Evolutionary conservation across 176 grass and related monocot genomes (phyloP).

Genomic region (Lolium perenne): DNA sequence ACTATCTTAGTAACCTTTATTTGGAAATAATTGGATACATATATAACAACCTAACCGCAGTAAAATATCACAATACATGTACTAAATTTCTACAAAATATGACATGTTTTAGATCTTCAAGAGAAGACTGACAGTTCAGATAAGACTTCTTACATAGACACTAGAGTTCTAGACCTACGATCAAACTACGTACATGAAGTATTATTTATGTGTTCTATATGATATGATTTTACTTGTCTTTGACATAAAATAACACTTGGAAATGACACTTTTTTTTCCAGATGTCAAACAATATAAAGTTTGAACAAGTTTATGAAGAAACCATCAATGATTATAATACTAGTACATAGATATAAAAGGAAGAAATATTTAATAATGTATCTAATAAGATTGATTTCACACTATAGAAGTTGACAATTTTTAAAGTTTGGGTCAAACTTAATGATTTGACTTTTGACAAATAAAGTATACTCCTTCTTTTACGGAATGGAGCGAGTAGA

Average conservation of each 20-base stretch:
- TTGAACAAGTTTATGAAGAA: too few species aligned
- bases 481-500: background rate
- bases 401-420: too few species aligned
- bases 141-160: background rate
- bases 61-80: background rate
- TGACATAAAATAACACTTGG: background rate
- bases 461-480: too few species aligned
- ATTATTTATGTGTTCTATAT: background rate
- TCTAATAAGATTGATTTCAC: too few species aligned
- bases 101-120: background rate
- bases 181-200: background rate
- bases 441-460: too few species aligned
- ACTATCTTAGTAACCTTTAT: background rate
- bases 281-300: too few species aligned
- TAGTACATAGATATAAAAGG: background rate
- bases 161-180: background rate
- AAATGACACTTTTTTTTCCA: too few species aligned
- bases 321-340: too few species aligned
- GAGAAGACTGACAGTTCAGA: background rate
- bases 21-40: background rate
- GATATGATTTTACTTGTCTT: background rate
- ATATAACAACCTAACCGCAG: background rate
- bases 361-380: too few species aligned
- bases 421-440: too few species aligned
- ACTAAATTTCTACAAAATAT: background rate